Evolutionary conservation across 805 yeast species (phyloP).

Genomic region (Zygoascus bituminiphila): DNA sequence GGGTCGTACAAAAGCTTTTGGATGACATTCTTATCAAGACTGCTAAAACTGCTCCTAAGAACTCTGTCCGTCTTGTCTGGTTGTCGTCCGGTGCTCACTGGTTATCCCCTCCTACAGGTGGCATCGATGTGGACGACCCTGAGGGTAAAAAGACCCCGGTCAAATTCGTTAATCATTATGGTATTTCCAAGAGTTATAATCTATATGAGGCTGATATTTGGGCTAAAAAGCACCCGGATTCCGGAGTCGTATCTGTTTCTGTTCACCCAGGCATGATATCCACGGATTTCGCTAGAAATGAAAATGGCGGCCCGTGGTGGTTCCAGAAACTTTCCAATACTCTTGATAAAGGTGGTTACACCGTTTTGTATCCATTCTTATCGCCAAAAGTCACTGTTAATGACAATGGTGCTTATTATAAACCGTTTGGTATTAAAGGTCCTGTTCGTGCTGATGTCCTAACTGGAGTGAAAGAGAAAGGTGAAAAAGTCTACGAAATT

Average conservation of each 20-base stretch:
- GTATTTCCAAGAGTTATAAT: too few relatives aligned
- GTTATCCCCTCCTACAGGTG: too few relatives aligned
- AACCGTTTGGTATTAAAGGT: slow-evolving; percentile 39
- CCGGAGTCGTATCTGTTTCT: too few relatives aligned
- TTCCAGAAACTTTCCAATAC: slow-evolving; percentile 36
- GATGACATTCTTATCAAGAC: slow-evolving; percentile 32
- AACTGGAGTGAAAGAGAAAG: slow-evolving; percentile 27
- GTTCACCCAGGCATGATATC: too few relatives aligned
- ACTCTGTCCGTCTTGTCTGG: slow-evolving; percentile 38
- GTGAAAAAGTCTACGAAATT: slow-evolving; percentile 30
- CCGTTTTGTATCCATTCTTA: slow-evolving; percentile 33
- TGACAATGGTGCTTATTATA: slow-evolving; percentile 33
- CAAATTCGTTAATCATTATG: too few relatives aligned
- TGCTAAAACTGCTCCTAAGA: slow-evolving; percentile 22
- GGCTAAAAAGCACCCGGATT: too few relatives aligned
- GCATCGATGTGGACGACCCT: too few relatives aligned
- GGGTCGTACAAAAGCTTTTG: slow-evolving; percentile 21
- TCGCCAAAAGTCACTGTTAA: slow-evolving; percentile 30
- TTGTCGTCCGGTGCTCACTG: slow-evolving; percentile 21
- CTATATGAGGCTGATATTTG: too few relatives aligned
- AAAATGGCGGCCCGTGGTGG: too few relatives aligned
- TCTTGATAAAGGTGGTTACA: slow-evolving; percentile 26
- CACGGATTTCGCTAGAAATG: too few relatives aligned
- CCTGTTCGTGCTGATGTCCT: slow-evolving; percentile 31
- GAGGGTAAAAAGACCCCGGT: too few relatives aligned